Conservation (phyloP, 805 yeast species). For the Candida bentonensis region DNA sequence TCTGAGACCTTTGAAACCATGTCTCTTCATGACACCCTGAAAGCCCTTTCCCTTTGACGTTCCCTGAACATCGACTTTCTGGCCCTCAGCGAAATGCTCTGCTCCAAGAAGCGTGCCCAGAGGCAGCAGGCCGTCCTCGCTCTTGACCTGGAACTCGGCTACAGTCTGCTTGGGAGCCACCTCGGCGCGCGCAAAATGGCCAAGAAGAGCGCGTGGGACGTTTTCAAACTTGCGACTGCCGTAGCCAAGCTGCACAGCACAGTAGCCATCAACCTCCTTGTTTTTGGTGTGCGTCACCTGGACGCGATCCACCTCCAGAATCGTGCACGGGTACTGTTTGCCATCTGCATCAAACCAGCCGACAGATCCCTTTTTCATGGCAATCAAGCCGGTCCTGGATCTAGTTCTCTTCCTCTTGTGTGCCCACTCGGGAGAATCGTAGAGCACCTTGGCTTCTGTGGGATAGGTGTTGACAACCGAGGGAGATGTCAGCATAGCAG, state of each 20-base stretch:
- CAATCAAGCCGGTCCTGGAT: constrained; percentile 70
- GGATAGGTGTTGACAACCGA: constrained; percentile 16
- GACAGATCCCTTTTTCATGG: constrained; percentile 82
- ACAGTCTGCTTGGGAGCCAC: constrained; percentile 72
- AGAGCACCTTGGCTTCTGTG: constrained; percentile 36
- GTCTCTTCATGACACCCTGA: constrained; percentile 96
- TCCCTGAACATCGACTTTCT: constrained; percentile 68
- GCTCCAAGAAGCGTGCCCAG: constrained; percentile 70
- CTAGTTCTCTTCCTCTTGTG: constrained; percentile 62
- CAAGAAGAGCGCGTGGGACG: constrained; percentile 50
- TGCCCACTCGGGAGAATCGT: constrained; percentile 55
- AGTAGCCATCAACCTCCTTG: constrained; percentile 59
- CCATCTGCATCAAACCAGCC: constrained; percentile 62
- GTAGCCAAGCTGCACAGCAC: constrained; percentile 77
- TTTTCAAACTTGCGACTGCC: constrained; percentile 54
- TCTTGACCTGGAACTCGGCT: constrained; percentile 68
- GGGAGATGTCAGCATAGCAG: constrained; percentile 18
- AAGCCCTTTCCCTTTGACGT: constrained; percentile 89
- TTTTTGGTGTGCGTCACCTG: constrained; percentile 74
- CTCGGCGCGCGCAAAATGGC: constrained; percentile 62
- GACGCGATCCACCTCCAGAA: constrained; percentile 72
- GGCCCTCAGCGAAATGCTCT: constrained; percentile 73
- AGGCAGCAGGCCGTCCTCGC: constrained; percentile 50
- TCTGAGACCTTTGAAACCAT: constrained; percentile 73
- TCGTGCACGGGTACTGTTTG: constrained; percentile 64